Evolutionary conservation across 805 yeast genomes (phyloP).

Genomic region (Lipomyces spencermartinsiae): DNA sequence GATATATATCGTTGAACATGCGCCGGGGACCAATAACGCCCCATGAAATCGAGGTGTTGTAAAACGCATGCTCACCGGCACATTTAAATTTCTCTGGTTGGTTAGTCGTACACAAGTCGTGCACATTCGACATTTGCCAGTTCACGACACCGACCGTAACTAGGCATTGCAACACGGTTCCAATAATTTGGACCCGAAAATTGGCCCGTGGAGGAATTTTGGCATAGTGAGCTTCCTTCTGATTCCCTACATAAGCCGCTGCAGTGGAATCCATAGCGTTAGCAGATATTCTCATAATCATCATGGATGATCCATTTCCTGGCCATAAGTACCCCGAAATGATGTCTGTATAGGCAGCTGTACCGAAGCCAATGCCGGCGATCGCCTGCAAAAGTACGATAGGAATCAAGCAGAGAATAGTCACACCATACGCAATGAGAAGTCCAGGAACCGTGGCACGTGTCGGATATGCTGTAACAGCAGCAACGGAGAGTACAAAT

Average conservation of each 20-base stretch:
- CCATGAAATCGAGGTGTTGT: constrained; percentile 18
- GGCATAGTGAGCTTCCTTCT: constrained; percentile 61
- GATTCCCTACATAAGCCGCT: constrained; percentile 61
- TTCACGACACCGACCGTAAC: constrained; percentile 19
- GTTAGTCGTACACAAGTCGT: constrained; percentile 19
- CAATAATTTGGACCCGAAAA: constrained; percentile 47
- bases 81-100: constrained; percentile 21
- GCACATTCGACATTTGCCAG: constrained; percentile 9
- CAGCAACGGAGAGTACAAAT: constrained; percentile 52
- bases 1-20: constrained; percentile 21
- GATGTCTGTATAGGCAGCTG: constrained; percentile 42
- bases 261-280: constrained; percentile 70
- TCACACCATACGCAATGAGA: constrained; percentile 52
- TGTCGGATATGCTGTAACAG: constrained; percentile 46
- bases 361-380: constrained; percentile 50
- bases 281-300: constrained; percentile 58
- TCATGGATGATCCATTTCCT: constrained; percentile 61
- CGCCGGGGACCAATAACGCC: constrained; percentile 22
- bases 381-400: constrained; percentile 60
- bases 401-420: constrained; percentile 59
- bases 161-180: constrained; percentile 21
- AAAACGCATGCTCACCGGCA: constrained; percentile 11
- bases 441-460: constrained; percentile 58
- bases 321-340: constrained; percentile 44
- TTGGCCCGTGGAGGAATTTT: constrained; percentile 51